phyloP scores from a whole-genome alignment of 2,329 filamentous ascomycete species.

The Periconia sp. region DNA sequence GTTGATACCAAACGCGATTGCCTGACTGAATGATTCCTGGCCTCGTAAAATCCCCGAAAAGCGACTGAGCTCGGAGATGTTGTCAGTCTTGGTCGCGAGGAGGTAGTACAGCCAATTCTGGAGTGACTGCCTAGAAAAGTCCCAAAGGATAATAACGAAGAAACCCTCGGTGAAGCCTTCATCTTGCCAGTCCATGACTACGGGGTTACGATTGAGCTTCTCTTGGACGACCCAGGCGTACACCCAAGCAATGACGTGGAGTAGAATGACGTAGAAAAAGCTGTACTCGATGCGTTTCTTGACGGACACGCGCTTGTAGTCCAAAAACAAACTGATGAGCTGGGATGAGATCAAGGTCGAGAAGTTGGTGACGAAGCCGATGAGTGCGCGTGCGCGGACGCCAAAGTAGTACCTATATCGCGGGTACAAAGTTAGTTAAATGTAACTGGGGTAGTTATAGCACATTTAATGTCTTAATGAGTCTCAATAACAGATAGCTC shows the following conservation, averaged over 20 bases:
- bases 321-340: slow-evolving; percentile 49
- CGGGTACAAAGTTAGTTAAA: no score
- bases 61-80: slow-evolving; percentile 55
- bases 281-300: slow-evolving; percentile 48
- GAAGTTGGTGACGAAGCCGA: slow-evolving; percentile 50
- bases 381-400: slow-evolving; percentile 51
- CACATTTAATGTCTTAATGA: no score
- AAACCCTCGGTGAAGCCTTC: slow-evolving; percentile 50
- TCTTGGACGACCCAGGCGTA: slow-evolving; percentile 58
- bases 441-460: no score
- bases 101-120: slow-evolving; percentile 62
- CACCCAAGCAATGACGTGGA: slow-evolving; percentile 54
- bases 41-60: slow-evolving; percentile 49
- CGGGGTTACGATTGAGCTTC: slow-evolving; percentile 49
- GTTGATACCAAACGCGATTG: slow-evolving; percentile 48
- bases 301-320: slow-evolving; percentile 43
- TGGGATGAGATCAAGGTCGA: slow-evolving; percentile 48
- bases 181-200: slow-evolving; percentile 45
- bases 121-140: slow-evolving; percentile 54
- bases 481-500: no score
- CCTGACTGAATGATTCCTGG: slow-evolving; percentile 50
- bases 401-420: slow-evolving; percentile 53
- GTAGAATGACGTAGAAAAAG: slow-evolving; percentile 50
- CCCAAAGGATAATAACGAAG: slow-evolving; percentile 53
- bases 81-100: slow-evolving; percentile 57